Base-by-base conservation (phyloP, 2,329 filamentous ascomycete species). In the Beauveria scarabaeidicola region DNA sequence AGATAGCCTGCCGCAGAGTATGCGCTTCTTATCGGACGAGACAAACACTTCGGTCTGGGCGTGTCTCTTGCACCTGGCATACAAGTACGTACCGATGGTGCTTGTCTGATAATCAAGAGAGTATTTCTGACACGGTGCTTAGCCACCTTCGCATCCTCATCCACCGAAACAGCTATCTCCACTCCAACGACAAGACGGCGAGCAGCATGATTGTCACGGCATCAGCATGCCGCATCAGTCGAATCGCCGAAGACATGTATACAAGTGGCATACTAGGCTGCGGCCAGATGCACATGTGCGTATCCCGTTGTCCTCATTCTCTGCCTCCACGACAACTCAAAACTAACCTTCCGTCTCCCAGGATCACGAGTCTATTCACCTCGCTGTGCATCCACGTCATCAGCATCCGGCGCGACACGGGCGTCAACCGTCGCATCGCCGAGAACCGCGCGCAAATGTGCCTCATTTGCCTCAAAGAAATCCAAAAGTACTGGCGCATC, bases 401-500 rank as follows among this genome's bases (percentile, higher is more conserved):
- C 56, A 69, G 66, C 58, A 70, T 74, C 55, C 66, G 70, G 19
- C 68, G 70, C 46, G 69, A 68, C 23, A 66, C 63, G 8, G 71
- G 70, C 25, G 68, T 74, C 13, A 64, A 69, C 7, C 66, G 70
- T 25, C 64, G 71, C 3, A 69, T 74, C 9, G 71, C 72, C 27
- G 71, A 73, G 55, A 70, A 74, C 60, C 67, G 72, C 19, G 72
- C 73, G 1, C 71, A 73, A 38, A 69, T 73, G 62, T 74, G 72
- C 41, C 70, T 74, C 2, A 63, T 74, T 3, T 71, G 71, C 4
- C 66, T 75, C 1, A 69, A 73, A 44, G 73, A 74, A 61, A 67
- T 74, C 0, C 71, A 74, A 27, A 73, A 73, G n/a, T 74, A 73
- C 63, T 74, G 72, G 72, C 65, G 70, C 19, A 73, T 74, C 61